Base-by-base conservation (phyloP, 306 rosid genomes). In the Lathyrus tuberosus region DNA sequence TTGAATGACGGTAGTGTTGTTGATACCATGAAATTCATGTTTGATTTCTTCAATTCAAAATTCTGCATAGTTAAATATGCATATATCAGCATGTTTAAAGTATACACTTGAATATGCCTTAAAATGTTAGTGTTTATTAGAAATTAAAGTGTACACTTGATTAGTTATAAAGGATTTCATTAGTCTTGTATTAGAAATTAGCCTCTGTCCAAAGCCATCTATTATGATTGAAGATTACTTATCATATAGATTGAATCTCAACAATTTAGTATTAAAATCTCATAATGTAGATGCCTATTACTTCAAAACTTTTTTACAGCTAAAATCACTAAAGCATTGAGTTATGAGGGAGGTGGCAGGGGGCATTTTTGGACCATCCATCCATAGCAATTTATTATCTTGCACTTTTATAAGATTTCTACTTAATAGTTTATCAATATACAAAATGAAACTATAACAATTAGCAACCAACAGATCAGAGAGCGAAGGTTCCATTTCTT, bases 401-500 rank as follows among this genome's bases (percentile, higher is more conserved):
- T 16, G 17, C 40, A 51, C 15, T 56, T 53, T 71, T 54, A 51
- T 30, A 61, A 41, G 26, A 48, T 41, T 44, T 14, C 22, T 24
- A 0, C 37, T 40, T 26, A 1, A 8, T 37, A 38, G 10, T 35
- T 48, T 43, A 24, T 41, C 26, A n/a, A n/a, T n/a, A n/a, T n/a
- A n/a, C n/a, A n/a, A n/a, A n/a, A n/a, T n/a, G n/a, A n/a, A n/a
- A n/a, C 1, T 64, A 41, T n/a, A n/a, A n/a, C n/a, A n/a, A n/a
- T n/a, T 30, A 65, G 35, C 13, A 65, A 31, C 49, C 57, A 43
- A 63, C 67, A 51, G 44, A 92, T 96, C 95, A 89, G 97, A 67
- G 90, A 87, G 73, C 83, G 97, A 72, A 89, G 96, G 73, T 86
- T 80, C 81, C 89, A 96, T 24, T 96, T 92, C 80, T 92, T 92